phyloP scores from a whole-genome alignment of 331 rosid genomes.

The Malus hybrid region DNA sequence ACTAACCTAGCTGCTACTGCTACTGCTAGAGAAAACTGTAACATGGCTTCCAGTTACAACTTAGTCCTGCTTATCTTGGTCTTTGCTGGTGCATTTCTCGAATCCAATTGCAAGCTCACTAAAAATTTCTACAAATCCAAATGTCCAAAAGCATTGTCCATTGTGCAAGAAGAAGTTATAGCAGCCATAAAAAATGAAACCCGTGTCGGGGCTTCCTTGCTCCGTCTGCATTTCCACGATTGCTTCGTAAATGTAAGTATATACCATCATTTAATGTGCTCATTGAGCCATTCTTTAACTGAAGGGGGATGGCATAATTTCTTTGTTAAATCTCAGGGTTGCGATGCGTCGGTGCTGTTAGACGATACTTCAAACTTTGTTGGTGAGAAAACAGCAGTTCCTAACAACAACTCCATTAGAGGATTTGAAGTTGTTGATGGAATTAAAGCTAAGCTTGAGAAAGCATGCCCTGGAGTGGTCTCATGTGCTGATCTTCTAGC shows the following conservation, averaged over 20 bases:
- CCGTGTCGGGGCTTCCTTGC: constrained; percentile 28
- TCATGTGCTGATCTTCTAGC: constrained; percentile 75
- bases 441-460: constrained; percentile 50
- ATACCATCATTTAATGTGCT: not conserved
- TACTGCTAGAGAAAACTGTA: not conserved
- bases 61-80: constrained; percentile 17
- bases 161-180: not conserved
- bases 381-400: constrained; percentile 60
- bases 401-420: constrained; percentile 45
- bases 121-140: not conserved
- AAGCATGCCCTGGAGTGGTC: constrained; percentile 51
- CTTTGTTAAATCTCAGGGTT: constrained; percentile 35
- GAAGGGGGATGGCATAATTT: not conserved
- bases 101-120: constrained; percentile 12
- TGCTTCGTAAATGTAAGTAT: constrained; percentile 33
- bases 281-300: not conserved
- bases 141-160: constrained; percentile 14
- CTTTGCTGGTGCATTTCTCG: constrained; percentile 4
- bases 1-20: not conserved
- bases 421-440: constrained; percentile 51
- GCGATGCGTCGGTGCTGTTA: constrained; percentile 62
- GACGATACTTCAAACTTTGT: constrained; percentile 54
- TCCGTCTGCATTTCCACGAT: constrained; percentile 33
- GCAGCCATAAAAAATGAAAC: constrained; percentile 15
- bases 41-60: constrained; percentile 30